These are phyloP conservation scores for Ulvella scutata DNA, from an alignment of 139 green algal species.

Conservation along the genomic window DNA sequence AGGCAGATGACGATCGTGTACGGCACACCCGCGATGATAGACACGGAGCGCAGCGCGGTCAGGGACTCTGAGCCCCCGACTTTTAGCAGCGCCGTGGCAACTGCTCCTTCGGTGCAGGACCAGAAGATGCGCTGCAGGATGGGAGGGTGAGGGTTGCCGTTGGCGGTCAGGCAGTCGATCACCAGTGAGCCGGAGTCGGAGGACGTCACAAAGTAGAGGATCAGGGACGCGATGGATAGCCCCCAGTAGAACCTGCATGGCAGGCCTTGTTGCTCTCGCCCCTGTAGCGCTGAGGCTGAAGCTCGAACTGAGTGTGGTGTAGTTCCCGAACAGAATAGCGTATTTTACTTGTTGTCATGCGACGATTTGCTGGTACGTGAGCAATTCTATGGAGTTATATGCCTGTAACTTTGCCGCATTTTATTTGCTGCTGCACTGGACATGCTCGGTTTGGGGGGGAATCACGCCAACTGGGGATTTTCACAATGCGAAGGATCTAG, in stretches of 20 bases:
- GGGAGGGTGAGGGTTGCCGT: conserved; percentile 14
- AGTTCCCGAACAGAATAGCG: too few species aligned
- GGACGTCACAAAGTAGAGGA: conserved; percentile 20
- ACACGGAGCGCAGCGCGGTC: conserved; percentile 6
- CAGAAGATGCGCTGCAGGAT: conserved; percentile 20
- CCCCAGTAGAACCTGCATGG: conserved; percentile 4
- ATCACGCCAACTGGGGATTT: too few species aligned
- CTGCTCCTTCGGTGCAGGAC: conserved; percentile 10
- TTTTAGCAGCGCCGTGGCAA: conserved; percentile 10
- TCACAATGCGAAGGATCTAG: too few species aligned
- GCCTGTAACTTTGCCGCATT: too few species aligned
- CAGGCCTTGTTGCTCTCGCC: too few species aligned
- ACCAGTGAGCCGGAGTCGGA: conserved; percentile 18
- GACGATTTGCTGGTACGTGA: too few species aligned
- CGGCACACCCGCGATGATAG: conserved; percentile 15
- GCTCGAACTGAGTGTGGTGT: too few species aligned
- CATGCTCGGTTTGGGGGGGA: too few species aligned
- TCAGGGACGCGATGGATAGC: conserved; percentile 8
- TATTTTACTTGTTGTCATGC: too few species aligned
- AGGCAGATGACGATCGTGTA: conserved; percentile 22
- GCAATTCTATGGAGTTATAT: too few species aligned
- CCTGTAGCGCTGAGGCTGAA: too few species aligned
- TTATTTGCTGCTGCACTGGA: too few species aligned
- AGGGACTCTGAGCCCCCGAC: not conserved
- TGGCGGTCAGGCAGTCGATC: conserved; percentile 17